phyloP scores from a whole-genome alignment of 805 yeast genomes.

The Metschnikowia noctiluminum region DNA sequence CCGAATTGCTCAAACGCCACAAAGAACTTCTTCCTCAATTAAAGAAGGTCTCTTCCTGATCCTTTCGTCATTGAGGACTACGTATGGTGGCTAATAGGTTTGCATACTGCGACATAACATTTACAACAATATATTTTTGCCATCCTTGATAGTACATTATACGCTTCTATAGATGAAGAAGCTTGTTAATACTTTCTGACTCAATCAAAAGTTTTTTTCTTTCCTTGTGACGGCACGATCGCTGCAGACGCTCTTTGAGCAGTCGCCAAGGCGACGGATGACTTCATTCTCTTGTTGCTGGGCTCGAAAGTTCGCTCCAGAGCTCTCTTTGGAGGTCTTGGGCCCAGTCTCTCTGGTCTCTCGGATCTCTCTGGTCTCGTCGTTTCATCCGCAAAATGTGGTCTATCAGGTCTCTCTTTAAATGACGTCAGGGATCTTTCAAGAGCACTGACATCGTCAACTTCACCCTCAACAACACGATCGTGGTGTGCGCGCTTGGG shows the following conservation, averaged over 20 bases:
- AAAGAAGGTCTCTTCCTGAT: not conserved
- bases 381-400: not conserved
- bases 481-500: conserved; percentile 39
- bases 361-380: conserved; percentile 2
- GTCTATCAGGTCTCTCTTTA: not conserved
- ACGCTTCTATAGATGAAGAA: too few relatives aligned
- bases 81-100: too few relatives aligned
- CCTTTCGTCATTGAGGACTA: too few relatives aligned
- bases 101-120: too few relatives aligned
- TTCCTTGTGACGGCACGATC: conserved; percentile 87
- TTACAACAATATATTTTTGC: too few relatives aligned
- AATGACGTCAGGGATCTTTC: too few relatives aligned
- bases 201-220: conserved; percentile 69
- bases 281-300: conserved; percentile 51
- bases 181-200: not conserved
- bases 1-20: conserved; percentile 15
- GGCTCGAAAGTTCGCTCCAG: conserved; percentile 15
- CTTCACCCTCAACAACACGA: conserved; percentile 19
- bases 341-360: conserved; percentile 8
- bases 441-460: conserved; percentile 9
- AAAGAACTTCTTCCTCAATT: conserved; percentile 7
- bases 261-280: conserved; percentile 82
- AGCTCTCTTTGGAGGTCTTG: conserved; percentile 14
- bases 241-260: conserved; percentile 91
- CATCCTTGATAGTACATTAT: too few relatives aligned